phyloP scores from a whole-genome alignment of 1,284 basidiomycete genomes.

The Anthracocystis panici-leucophaei region DNA sequence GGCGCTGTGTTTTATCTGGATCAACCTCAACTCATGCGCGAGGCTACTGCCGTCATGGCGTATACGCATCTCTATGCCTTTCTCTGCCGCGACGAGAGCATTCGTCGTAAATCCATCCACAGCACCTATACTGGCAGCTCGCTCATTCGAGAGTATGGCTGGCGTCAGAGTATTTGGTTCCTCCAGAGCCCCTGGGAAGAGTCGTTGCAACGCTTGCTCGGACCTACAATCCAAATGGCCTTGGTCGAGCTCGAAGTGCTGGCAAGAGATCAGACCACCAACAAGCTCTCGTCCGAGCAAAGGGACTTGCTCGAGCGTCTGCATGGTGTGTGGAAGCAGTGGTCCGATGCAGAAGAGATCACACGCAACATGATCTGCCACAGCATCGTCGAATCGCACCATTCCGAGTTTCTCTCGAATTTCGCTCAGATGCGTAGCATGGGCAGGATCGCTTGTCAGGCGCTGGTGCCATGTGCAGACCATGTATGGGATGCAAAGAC shows the following conservation, averaged over 20 bases:
- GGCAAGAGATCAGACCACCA: slow-evolving; percentile 22
- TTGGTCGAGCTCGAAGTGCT: slow-evolving; percentile 49
- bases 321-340: slow-evolving; percentile 47
- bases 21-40: slow-evolving; percentile 44
- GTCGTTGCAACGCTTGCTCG: slow-evolving; percentile 39
- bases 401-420: slow-evolving; percentile 35
- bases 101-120: slow-evolving; percentile 43
- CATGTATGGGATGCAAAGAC: slow-evolving; percentile 47
- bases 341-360: slow-evolving; percentile 49
- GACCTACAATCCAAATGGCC: slow-evolving; percentile 39
- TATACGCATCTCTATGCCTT: slow-evolving; percentile 39
- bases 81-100: slow-evolving; percentile 39
- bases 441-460: slow-evolving; percentile 34
- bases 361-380: slow-evolving; percentile 47
- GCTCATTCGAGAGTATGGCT: slow-evolving; percentile 30
- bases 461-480: slow-evolving; percentile 42
- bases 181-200: slow-evolving; percentile 45
- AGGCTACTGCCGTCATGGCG: slow-evolving; percentile 37
- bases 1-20: slow-evolving; percentile 49
- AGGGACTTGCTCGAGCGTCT: slow-evolving; percentile 31
- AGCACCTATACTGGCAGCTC: slow-evolving; percentile 44
- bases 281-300: slow-evolving; percentile 38
- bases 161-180: slow-evolving; percentile 45
- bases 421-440: slow-evolving; percentile 40
- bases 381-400: slow-evolving; percentile 48